Base-by-base conservation (phyloP, 345 rosid genomes). In the Brassica rapa region DNA sequence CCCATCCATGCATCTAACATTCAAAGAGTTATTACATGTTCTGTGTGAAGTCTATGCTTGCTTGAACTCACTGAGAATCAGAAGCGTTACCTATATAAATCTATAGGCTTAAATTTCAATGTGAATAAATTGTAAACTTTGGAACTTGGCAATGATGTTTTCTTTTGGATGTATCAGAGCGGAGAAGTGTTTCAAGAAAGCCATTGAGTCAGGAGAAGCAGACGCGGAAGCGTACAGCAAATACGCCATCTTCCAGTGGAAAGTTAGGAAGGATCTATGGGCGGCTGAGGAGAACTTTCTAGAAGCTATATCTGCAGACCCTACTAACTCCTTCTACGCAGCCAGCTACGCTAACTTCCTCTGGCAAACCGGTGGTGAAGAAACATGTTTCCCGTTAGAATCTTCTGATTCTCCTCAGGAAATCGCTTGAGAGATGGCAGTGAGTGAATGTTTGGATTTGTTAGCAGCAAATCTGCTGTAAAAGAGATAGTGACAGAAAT, bases 231-330 rank as follows among this genome's bases (percentile, higher is more conserved):
- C 88, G 1, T 80, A 86, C 57, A 84, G 84, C 68, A 84, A 75
- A 41, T 92, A 90, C 56, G 98, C 94, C 0, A 87, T 80, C 71
- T 94, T 92, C 82, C 70, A 87, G 68, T 92, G 94, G 96, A 70
- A 62, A 77, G 90, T 81, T 64, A 83, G 88, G 87, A 84, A 86
- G 7, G 93, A 94, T 37, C 79, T 77, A 3, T 86, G 89, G 93
- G 87, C 79, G 27, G 98, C 98, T 4, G 98, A 93, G 74, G 96
- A 91, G 77, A 81, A 69, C 72, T 90, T 88, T 71, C 84, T 78
- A 66, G 86, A 88, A 78, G 96, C 98, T 27, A 65, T 90, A 41
- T 81, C 83, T 0, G 86, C 81, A 7, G 96, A 86, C 2, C 89
- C 91, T 0, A 68, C 80, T 7, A 90, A 77, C 82, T 67, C 88